phyloP scores from a whole-genome alignment of 2,329 filamentous ascomycete genomes.

The Claviceps cyperi region DNA sequence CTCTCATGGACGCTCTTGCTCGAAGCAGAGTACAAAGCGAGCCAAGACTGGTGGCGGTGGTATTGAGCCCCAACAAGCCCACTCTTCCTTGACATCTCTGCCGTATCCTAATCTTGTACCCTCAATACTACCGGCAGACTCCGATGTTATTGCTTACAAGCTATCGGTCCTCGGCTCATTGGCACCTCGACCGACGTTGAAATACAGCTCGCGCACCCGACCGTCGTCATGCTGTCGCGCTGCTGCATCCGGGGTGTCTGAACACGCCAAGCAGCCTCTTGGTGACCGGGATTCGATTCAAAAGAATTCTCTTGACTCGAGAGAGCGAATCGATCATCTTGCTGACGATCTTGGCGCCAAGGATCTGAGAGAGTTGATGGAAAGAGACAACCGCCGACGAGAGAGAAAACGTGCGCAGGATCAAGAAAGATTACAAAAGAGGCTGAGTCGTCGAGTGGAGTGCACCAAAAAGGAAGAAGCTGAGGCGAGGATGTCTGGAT shows the following conservation, averaged over 20 bases:
- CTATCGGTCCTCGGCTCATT: slow-evolving; percentile 70
- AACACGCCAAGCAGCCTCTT: slow-evolving; percentile 37
- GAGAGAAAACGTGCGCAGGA: slow-evolving; percentile 60
- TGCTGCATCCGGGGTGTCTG: slow-evolving; percentile 30
- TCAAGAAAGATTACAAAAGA: slow-evolving; percentile 50
- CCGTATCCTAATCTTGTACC: slow-evolving; percentile 60
- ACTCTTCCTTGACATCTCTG: slow-evolving; percentile 59
- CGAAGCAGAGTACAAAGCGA: slow-evolving; percentile 52
- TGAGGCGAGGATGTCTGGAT: slow-evolving; percentile 35
- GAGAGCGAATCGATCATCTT: slow-evolving; percentile 52
- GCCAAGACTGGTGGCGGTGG: slow-evolving; percentile 38
- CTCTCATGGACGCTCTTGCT: slow-evolving; percentile 43
- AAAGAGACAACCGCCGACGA: slow-evolving; percentile 67
- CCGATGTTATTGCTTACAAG: slow-evolving; percentile 60
- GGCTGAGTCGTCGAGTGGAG: slow-evolving; percentile 52
- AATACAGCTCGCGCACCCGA: slow-evolving; percentile 53
- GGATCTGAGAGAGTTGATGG: slow-evolving; percentile 76
- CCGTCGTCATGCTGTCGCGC: slow-evolving; percentile 30
- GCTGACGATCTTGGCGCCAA: slow-evolving; percentile 77
- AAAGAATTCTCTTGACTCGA: slow-evolving; percentile 45
- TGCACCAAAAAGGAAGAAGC: slow-evolving; percentile 46
- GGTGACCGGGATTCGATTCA: slow-evolving; percentile 38
- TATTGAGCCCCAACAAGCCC: slow-evolving; percentile 40
- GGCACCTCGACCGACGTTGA: slow-evolving; percentile 71
- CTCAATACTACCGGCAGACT: slow-evolving; percentile 61